phyloP scores from a whole-genome alignment of 148 eudicot genomes.

The Amaranthus cruentus region DNA sequence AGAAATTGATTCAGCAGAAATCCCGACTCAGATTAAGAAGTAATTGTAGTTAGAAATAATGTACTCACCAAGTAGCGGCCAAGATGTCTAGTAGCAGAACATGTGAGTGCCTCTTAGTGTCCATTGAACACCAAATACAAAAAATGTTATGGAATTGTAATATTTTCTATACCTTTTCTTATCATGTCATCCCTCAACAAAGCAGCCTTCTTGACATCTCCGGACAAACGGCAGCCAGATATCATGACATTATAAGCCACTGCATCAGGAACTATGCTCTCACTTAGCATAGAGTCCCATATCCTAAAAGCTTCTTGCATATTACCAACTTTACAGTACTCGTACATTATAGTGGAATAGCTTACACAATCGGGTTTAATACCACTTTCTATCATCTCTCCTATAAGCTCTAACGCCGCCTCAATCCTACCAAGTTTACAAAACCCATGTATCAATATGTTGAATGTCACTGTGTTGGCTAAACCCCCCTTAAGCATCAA shows the following conservation, averaged over 20 bases:
- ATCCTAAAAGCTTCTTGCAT: conserved; percentile 50
- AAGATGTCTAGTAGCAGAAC: background rate
- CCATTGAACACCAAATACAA: background rate
- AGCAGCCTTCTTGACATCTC: conserved; percentile 59
- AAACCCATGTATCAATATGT: conserved; percentile 71
- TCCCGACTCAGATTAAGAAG: background rate
- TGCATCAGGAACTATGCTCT: conserved; percentile 59
- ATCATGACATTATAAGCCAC: conserved; percentile 69
- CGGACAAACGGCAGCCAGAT: conserved; percentile 61
- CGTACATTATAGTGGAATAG: conserved; percentile 67
- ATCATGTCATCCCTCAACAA: conserved; percentile 60
- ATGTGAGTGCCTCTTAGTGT: background rate
- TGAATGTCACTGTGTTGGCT: conserved; percentile 71
- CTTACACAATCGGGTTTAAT: conserved; percentile 78
- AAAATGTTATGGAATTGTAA: conserved; percentile 23
- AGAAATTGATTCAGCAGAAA: background rate
- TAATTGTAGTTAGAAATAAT: background rate
- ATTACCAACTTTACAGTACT: conserved; percentile 55
- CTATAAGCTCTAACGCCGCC: conserved; percentile 49
- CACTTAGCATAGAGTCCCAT: conserved; percentile 69
- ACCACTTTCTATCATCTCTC: conserved; percentile 48
- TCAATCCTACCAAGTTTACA: conserved; percentile 65
- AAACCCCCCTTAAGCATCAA: conserved; percentile 43
- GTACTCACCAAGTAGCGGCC: conserved; percentile 14
- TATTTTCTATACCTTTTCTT: conserved; percentile 45